Base-by-base conservation (phyloP, 306 rosid species). In the Pachyrhizus erosus region DNA sequence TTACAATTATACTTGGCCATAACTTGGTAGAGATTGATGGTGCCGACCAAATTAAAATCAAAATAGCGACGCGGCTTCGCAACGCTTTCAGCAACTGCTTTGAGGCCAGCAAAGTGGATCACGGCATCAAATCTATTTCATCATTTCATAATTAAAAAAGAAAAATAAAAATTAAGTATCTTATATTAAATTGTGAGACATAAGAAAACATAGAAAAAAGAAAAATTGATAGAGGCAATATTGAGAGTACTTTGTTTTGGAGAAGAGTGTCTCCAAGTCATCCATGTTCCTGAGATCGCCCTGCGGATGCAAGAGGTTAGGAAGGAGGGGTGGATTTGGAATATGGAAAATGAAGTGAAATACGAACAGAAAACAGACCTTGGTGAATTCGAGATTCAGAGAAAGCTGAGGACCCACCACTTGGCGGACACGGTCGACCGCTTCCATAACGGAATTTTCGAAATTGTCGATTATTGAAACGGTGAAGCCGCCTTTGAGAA, bases 31-130 rank as follows among this genome's bases (percentile, higher is more conserved):
- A 96, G 97, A 82, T 96, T 93, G 70, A 96, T 84, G 23, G 98
- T 93, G 20, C 99, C 99, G 9, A 90, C 46, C 82, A 96, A 81
- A 73, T 96, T 96, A 46, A 89, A 84, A 70, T 92, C 91, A 31
- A 85, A 93, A 79, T 93, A 96, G 7, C 93, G 93, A 5, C 73
- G 93, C 0, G 98, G 98, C 20, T 92, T 72, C 0, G 84, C 92
- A 45, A 92, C 96, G 80, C 98, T 96, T 83, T 96, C 99, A 3
- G 91, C 97, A 33, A 96, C 98, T 7, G 98, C 98, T 83, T 96
- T 93, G 0, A 96, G 85, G 9, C 94, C 98, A 71, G 98, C 98
- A 76, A 96, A 96, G 78, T 96, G 99, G 48, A 96, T 88, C 48
- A 96, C 99, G 17, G 96, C 99, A 76, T 96, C 98, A 69, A 93